These are phyloP conservation scores for Euphorbia peplus DNA, from an alignment of 345 rosid species.

Conservation along the genomic window DNA sequence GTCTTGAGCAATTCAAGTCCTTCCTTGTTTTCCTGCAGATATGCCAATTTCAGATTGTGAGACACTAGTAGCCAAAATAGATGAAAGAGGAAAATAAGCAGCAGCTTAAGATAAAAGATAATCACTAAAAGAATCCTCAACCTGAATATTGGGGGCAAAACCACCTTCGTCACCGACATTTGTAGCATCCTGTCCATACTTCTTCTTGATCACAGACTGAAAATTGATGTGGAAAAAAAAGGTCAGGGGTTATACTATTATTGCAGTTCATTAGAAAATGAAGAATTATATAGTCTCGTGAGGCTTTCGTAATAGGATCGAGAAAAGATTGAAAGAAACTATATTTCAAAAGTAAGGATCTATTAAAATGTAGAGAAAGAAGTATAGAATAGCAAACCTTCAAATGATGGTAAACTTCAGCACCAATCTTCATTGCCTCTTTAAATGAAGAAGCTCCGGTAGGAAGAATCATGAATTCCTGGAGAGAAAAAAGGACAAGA, in stretches of 20 bases:
- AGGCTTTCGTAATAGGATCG: neutral
- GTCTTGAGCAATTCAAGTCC: conserved; percentile 92
- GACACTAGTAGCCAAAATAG: conserved; percentile 5
- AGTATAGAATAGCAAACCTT: conserved; percentile 33
- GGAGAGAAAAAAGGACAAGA: conserved; percentile 12
- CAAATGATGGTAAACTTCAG: conserved; percentile 65
- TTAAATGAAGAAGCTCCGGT: conserved; percentile 61
- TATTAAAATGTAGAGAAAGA: neutral
- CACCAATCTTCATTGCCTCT: conserved; percentile 81
- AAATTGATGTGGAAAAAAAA: neutral
- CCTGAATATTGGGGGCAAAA: conserved; percentile 66
- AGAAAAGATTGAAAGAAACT: neutral
- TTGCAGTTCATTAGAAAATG: neutral
- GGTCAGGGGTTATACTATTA: neutral
- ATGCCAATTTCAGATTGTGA: neutral
- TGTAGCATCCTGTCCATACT: conserved; percentile 66
- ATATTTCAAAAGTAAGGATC: neutral
- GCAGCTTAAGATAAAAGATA: neutral
- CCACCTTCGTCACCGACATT: conserved; percentile 70
- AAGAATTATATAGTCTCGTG: no score
- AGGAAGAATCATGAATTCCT: conserved; percentile 79
- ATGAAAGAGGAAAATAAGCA: neutral
- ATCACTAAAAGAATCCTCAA: conserved; percentile 4
- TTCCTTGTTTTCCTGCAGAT: conserved; percentile 87
- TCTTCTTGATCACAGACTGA: conserved; percentile 59